Percentiles rank a stretch among this genome's conserved stretches.
phyloP scores from a whole-genome alignment of 1,139 yeast genomes.

The Kluyveromyces sp. region DNA sequence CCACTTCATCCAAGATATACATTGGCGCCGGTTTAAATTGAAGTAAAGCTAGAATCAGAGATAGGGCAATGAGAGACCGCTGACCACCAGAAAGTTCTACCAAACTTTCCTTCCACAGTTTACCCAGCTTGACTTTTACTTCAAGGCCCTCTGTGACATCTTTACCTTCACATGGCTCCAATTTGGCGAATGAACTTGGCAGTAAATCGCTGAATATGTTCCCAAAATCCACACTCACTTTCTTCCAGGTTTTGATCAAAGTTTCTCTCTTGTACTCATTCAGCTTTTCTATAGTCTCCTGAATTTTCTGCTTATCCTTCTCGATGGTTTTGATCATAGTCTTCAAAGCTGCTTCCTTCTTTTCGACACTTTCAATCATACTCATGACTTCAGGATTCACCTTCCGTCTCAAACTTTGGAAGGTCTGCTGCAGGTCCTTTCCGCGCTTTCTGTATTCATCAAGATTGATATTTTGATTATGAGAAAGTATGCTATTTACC shows the following conservation, averaged over 20 bases:
- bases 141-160: conserved; percentile 90
- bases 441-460: conserved; percentile 56
- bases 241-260: conserved; percentile 73
- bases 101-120: conserved; percentile 91
- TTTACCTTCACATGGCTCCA: conserved; percentile 70
- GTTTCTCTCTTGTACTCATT: conserved; percentile 85
- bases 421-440: conserved; percentile 50
- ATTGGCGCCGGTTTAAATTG: conserved; percentile 98
- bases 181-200: conserved; percentile 86
- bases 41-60: conserved; percentile 80
- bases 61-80: conserved; percentile 83
- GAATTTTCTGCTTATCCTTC: conserved; percentile 84
- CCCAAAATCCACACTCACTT: conserved; percentile 89
- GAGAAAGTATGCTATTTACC: conserved; percentile 46
- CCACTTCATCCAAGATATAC: conserved; percentile 96
- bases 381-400: conserved; percentile 88
- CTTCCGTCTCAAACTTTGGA: conserved; percentile 70
- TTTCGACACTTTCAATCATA: conserved; percentile 90
- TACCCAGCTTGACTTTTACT: conserved; percentile 84
- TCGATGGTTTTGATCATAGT: conserved; percentile 83
- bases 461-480: conserved; percentile 57
- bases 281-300: conserved; percentile 76
- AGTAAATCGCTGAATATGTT: conserved; percentile 79
- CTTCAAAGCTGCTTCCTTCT: conserved; percentile 71
- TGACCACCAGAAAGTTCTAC: conserved; percentile 98